Evolutionary conservation across 2,329 filamentous ascomycete genomes (phyloP), one percentile per base, ranked within the genome.

Genomic region (Fusarium haematococcum): DNA sequence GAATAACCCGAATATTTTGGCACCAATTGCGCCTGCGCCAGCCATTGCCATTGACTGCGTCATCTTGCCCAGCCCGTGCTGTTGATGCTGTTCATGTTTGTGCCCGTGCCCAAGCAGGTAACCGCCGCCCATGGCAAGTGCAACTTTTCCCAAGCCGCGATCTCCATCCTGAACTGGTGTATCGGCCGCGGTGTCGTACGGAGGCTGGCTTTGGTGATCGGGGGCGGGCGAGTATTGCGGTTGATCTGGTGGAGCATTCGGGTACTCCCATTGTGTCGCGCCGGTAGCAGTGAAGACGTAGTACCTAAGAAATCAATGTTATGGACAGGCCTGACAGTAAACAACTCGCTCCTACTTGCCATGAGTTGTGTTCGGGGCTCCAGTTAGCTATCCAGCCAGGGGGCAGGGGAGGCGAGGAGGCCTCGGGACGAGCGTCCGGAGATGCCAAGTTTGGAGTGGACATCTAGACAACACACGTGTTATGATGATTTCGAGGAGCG

Each of bases 331-430:
- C 20, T 5, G 10, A 16, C 4, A 16, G 11, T 18, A 35, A 20
- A 25, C 25, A 2, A 5, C 33, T 37, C 32, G 30, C n/a, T 45
- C 13, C 11, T 54, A 48, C 67, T 63, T 37, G 20, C 67, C 67
- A 69, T 39, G 67, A 58, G 20, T 67, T 66, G 57, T 69, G 67
- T 13, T 59, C 67, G 3, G 63, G 63, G 58, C 67, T 69, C 67
- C 67, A 69, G 50, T 69, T 62, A 18, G 67, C 67, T 20, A 67
- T 48, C 67, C 67, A 69, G 16, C 67, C 67, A 6, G 63, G 39
- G 2, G 63, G 67, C 9, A 69, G 27, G 3, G 41, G 33, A 37
- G 57, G 63, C 7, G 39, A 39, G 20, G 54, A 18, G 16, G 62
- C 62, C 30, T 27, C 56, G n/a, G 20, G 50, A 25, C 41, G 48